Percentiles rank a stretch among this genome's conserved stretches.
Conservation (phyloP, 306 rosid species). For the Citrullus amarus region DNA sequence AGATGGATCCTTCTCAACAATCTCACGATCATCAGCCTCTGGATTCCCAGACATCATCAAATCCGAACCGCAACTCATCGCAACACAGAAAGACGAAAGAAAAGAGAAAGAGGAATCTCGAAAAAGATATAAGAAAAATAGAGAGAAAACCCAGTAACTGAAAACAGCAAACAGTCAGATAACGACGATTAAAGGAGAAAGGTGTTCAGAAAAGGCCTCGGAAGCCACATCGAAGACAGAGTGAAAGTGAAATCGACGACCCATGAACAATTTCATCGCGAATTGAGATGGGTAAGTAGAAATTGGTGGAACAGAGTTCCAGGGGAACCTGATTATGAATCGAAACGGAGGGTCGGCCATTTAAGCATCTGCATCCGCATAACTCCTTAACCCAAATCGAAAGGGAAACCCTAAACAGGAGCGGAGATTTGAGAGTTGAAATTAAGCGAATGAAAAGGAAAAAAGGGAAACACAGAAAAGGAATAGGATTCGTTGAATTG, state of each 20-base stretch:
- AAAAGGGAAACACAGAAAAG: neutral
- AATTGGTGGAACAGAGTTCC: neutral
- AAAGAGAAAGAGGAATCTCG: neutral
- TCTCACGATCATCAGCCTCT: constrained; percentile 17
- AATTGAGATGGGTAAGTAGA: neutral
- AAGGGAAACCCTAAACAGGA: neutral
- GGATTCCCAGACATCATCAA: constrained; percentile 9
- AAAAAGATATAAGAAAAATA: neutral
- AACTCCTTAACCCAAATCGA: neutral
- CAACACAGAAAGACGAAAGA: neutral
- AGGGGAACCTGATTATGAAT: neutral
- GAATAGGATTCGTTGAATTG: neutral
- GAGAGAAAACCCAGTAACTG: neutral
- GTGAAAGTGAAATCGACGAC: neutral
- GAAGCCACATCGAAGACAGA: constrained; percentile 3
- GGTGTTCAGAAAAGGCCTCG: constrained; percentile 6
- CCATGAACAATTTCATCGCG: neutral
- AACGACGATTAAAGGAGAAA: neutral
- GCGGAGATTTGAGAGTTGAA: neutral
- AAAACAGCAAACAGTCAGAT: neutral
- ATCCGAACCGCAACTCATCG: constrained; percentile 25
- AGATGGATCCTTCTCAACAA: constrained; percentile 62
- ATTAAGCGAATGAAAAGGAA: neutral
- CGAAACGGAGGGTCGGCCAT: neutral
- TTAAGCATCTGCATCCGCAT: neutral